phyloP scores from a whole-genome alignment of 2,329 filamentous ascomycete genomes.

The Fusarium austroafricanum region DNA sequence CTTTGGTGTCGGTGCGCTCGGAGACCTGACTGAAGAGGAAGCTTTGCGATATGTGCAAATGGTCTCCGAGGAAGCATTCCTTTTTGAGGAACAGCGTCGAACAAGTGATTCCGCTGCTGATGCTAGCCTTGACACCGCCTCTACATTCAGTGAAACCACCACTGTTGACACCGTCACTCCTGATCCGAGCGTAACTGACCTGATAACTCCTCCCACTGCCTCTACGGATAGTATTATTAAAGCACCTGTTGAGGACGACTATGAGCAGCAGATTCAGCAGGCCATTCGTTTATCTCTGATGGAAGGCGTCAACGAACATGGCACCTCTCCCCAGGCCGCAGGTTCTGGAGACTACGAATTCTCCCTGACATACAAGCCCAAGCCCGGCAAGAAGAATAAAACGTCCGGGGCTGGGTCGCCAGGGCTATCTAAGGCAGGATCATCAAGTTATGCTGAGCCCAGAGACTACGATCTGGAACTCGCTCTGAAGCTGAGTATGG shows the following conservation, averaged over 20 bases:
- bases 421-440: slow-evolving; percentile 50
- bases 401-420: slow-evolving; percentile 50
- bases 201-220: slow-evolving; percentile 46
- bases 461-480: slow-evolving; percentile 69
- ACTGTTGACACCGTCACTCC: slow-evolving; percentile 63
- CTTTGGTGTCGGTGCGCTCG: slow-evolving; percentile 82
- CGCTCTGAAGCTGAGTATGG: slow-evolving; percentile 69
- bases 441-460: slow-evolving; percentile 31
- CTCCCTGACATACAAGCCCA: slow-evolving; percentile 61
- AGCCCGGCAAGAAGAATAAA: slow-evolving; percentile 55
- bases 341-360: slow-evolving; percentile 64
- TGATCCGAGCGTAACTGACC: slow-evolving; percentile 63
- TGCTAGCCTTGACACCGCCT: slow-evolving; percentile 56
- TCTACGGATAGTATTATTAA: slow-evolving; percentile 21
- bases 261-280: slow-evolving; percentile 71
- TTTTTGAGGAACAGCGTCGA: slow-evolving; percentile 67
- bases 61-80: slow-evolving; percentile 71
- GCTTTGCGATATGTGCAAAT: slow-evolving; percentile 73
- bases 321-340: slow-evolving; percentile 58
- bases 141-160: slow-evolving; percentile 56
- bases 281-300: slow-evolving; percentile 71
- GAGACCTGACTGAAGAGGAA: slow-evolving; percentile 73
- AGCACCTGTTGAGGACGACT: slow-evolving; percentile 58
- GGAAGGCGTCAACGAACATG: slow-evolving; percentile 63
- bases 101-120: slow-evolving; percentile 64